Conservation (phyloP, 1,284 basidiomycete species). For the Grifola frondosa region DNA sequence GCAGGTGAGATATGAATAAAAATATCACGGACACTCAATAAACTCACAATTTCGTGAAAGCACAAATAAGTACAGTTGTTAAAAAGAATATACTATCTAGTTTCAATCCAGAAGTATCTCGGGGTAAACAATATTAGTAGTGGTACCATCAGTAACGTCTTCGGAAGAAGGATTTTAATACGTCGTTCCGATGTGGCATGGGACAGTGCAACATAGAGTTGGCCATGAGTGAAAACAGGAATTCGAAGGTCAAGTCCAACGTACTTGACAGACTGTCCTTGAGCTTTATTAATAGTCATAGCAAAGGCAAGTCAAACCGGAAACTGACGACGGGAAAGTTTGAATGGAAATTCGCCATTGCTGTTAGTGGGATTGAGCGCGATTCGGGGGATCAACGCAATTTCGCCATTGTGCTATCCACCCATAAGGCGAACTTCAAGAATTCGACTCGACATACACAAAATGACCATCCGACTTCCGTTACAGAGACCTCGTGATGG, state of each 20-base stretch:
- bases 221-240: slow-evolving; percentile 36
- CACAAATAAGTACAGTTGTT: too few relatives aligned
- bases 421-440: slow-evolving; percentile 26
- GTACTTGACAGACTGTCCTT: slow-evolving; percentile 36
- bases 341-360: slow-evolving; percentile 23
- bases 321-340: slow-evolving; percentile 30
- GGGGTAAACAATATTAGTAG: too few relatives aligned
- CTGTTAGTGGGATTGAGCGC: slow-evolving; percentile 18
- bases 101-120: too few relatives aligned
- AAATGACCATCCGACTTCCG: slow-evolving; percentile 28
- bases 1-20: too few relatives aligned
- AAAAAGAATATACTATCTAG: too few relatives aligned
- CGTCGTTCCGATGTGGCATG: slow-evolving; percentile 11
- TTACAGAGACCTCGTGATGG: slow-evolving; percentile 37
- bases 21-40: too few relatives aligned
- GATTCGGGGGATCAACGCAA: slow-evolving; percentile 31
- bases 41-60: too few relatives aligned
- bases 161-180: too few relatives aligned
- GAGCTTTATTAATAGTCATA: slow-evolving; percentile 40
- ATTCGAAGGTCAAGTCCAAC: slow-evolving; percentile 31
- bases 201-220: slow-evolving; percentile 36
- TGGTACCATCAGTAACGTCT: too few relatives aligned
- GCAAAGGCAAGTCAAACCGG: slow-evolving; percentile 37
- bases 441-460: slow-evolving; percentile 14
- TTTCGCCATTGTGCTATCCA: slow-evolving; percentile 25